These are phyloP conservation scores for Diphasiastrum complanatum DNA, from an alignment of 83 land plant genomes.

Conservation along the genomic window DNA sequence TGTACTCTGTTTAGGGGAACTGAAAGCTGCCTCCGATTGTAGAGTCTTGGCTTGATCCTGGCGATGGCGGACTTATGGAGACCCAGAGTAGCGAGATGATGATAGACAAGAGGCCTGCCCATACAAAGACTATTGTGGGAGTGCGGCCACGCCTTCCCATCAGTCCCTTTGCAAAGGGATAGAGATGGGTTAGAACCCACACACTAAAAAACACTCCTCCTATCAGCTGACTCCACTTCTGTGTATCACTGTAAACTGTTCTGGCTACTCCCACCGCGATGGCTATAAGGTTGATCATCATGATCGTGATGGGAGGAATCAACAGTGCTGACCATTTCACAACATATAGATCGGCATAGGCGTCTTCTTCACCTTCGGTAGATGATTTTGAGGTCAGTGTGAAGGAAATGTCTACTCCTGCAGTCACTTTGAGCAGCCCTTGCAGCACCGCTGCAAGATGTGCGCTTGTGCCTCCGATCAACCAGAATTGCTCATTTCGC, in stretches of 20 bases:
- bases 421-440: slow-evolving; percentile 15
- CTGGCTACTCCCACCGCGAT: slow-evolving; percentile 19
- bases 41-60: too few relatives aligned
- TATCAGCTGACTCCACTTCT: slow-evolving; percentile 31
- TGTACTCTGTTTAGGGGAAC: slow-evolving; percentile 30
- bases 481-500: slow-evolving; percentile 19
- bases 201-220: slow-evolving; percentile 38
- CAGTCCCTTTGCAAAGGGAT: slow-evolving; percentile 34
- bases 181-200: slow-evolving; percentile 35
- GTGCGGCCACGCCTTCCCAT: slow-evolving; percentile 37
- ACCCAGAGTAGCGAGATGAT: slow-evolving; percentile 31
- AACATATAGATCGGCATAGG: slow-evolving; percentile 19
- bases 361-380: slow-evolving; percentile 15
- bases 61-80: slow-evolving; percentile 23
- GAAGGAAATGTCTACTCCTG: slow-evolving; percentile 11
- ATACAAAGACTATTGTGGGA: slow-evolving; percentile 17
- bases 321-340: slow-evolving; percentile 28
- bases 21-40: slow-evolving; percentile 20
- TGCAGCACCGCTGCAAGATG: slow-evolving; percentile 21
- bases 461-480: slow-evolving; percentile 14
- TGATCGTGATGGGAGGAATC: slow-evolving; percentile 17
- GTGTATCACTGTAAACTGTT: slow-evolving; percentile 24
- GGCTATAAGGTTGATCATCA: slow-evolving; percentile 28
- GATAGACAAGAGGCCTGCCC: slow-evolving; percentile 27
- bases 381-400: slow-evolving; percentile 18